A percentile compares a stretch with the other conserved stretches of the same genome.
Conservation (phyloP, 768 basidiomycete species). For the Tylopilus felleus region DNA sequence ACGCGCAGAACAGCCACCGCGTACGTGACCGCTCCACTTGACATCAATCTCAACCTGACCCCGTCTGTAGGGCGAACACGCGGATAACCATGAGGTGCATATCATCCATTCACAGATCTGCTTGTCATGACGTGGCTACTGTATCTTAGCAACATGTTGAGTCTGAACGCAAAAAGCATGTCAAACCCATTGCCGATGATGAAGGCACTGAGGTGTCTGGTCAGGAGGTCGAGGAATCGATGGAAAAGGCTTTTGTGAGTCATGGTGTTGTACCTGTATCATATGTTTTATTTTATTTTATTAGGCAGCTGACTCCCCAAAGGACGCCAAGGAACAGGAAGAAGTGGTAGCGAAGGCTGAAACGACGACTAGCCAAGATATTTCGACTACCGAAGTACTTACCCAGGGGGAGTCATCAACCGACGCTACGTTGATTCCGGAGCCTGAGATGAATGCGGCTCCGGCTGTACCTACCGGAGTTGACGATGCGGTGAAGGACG, state of each 20-base stretch:
- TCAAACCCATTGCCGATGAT: slow-evolving; percentile 24
- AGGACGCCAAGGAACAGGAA: slow-evolving; percentile 28
- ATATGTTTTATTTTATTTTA: slow-evolving; percentile 1
- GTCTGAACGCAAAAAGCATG: slow-evolving; percentile 4
- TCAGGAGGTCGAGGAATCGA: slow-evolving; percentile 32
- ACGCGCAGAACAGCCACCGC: slow-evolving; percentile 18
- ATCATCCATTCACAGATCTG: background rate
- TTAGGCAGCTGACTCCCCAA: slow-evolving; percentile 33
- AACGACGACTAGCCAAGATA: background rate
- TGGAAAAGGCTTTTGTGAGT: slow-evolving; percentile 26
- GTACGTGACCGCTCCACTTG: slow-evolving; percentile 18
- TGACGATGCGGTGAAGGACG: slow-evolving; percentile 7
- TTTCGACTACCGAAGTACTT: background rate
- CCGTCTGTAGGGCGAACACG: slow-evolving; percentile 12
- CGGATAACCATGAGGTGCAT: slow-evolving; percentile 18
- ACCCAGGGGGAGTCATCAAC: background rate
- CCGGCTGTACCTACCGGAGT: background rate
- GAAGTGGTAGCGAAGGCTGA: slow-evolving; percentile 14
- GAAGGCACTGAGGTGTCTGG: slow-evolving; percentile 29
- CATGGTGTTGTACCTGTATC: background rate
- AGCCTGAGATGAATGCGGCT: slow-evolving; percentile 2
- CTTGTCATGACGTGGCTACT: background rate
- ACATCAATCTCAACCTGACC: slow-evolving; percentile 11
- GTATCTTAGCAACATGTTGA: slow-evolving; percentile 20
- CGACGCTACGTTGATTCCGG: background rate